Conservation (phyloP, 2,329 filamentous ascomycete species). For the Exophiala aquamarina region DNA sequence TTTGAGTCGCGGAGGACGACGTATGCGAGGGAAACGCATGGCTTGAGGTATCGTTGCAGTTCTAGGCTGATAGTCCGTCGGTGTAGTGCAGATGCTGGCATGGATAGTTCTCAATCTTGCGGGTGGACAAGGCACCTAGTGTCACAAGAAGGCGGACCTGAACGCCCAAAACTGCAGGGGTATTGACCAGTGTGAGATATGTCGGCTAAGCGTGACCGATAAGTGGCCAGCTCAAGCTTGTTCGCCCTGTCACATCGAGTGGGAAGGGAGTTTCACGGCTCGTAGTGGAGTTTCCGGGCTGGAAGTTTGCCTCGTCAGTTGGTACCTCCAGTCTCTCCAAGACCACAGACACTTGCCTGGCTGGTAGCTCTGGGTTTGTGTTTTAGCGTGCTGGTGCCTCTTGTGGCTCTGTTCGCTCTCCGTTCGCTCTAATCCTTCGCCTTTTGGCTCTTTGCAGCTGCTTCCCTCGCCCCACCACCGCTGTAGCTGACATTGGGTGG, state of each 20-base stretch:
- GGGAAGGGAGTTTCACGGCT: constrained; percentile 20
- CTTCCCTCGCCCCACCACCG: constrained; percentile 13
- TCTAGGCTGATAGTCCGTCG: constrained; percentile 9
- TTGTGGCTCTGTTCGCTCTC: constrained; percentile 10
- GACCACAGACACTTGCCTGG: neutral
- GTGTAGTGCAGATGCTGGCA: constrained; percentile 16
- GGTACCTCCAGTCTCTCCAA: neutral
- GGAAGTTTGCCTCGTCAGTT: constrained; percentile 10
- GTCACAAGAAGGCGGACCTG: constrained; percentile 16
- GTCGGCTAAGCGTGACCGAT: constrained; percentile 20
- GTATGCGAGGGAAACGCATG: constrained; percentile 16
- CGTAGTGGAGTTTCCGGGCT: constrained; percentile 4
- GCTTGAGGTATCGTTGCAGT: constrained; percentile 13
- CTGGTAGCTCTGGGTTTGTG: neutral
- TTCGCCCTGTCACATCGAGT: constrained; percentile 22
- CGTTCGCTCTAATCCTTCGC: constrained; percentile 4
- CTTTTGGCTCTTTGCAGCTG: neutral
- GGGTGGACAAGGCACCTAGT: constrained; percentile 18
- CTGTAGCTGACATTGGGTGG: constrained; percentile 18
- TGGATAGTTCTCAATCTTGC: constrained; percentile 5
- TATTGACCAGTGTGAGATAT: constrained; percentile 16
- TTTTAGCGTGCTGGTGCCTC: constrained; percentile 6
- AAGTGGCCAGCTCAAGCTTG: constrained; percentile 12
- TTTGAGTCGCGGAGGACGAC: constrained; percentile 12
- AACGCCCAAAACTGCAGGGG: constrained; percentile 20